phyloP scores from a whole-genome alignment of 176 grass and related monocot genomes.

The Zoysia japonica region DNA sequence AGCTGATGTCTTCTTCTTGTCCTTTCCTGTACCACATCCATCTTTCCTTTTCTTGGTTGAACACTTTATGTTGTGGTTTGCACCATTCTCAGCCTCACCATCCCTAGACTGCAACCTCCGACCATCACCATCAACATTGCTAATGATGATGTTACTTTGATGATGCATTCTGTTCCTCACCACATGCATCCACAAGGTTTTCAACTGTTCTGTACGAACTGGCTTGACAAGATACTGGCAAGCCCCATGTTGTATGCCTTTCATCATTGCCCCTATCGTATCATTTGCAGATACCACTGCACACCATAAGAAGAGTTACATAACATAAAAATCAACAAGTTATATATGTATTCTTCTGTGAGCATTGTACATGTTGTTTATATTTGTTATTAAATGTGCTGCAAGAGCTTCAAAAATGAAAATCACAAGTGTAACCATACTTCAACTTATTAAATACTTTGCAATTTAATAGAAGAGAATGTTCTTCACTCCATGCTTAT shows the following conservation, averaged over 20 bases:
- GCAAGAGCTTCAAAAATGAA: neutral
- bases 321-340: neutral
- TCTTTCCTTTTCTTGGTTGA: conserved; percentile 42
- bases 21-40: conserved; percentile 12
- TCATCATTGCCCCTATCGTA: conserved; percentile 40
- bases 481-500: neutral
- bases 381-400: neutral
- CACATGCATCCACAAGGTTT: conserved; percentile 64
- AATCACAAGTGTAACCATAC: too few relatives aligned
- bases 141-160: neutral
- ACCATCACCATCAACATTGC: neutral
- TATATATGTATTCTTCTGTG: neutral
- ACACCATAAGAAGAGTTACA: neutral
- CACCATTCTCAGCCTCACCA: neutral
- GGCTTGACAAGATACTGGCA: conserved; percentile 68
- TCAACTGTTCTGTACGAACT: conserved; percentile 41
- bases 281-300: conserved; percentile 64
- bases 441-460: neutral
- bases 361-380: neutral
- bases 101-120: neutral
- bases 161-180: conserved; percentile 16
- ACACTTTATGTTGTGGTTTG: conserved; percentile 6
- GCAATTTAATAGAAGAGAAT: neutral
- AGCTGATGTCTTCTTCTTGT: neutral
- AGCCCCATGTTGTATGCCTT: conserved; percentile 52